Conservation (phyloP, 257 asterid genomes). For the Fraxinus pennsylvanica region DNA sequence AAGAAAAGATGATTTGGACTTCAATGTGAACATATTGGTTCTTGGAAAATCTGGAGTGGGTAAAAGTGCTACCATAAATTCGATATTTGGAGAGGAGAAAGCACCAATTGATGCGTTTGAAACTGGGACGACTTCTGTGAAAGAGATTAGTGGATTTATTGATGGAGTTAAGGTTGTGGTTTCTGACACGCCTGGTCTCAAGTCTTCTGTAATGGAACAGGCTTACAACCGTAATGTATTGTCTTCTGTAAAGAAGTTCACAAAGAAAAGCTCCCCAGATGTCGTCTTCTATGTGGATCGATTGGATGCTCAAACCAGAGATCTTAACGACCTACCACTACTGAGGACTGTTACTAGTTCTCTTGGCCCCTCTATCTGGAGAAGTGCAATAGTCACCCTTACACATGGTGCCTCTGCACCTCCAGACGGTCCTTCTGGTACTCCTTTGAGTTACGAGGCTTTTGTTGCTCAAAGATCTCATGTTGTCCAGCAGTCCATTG, state of each 20-base stretch:
- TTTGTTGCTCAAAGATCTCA: conserved; percentile 90
- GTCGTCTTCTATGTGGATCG: conserved; percentile 88
- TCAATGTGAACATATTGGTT: conserved; percentile 73
- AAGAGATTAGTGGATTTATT: conserved; percentile 52
- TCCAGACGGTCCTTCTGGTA: conserved; percentile 90
- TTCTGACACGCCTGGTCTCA: conserved; percentile 88
- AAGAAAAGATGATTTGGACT: conserved; percentile 56
- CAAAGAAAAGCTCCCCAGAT: conserved; percentile 78
- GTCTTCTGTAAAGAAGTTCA: conserved; percentile 60
- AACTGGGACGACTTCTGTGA: conserved; percentile 60
- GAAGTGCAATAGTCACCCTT: conserved; percentile 81
- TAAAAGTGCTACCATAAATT: conserved; percentile 87
- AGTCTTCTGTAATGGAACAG: conserved; percentile 75
- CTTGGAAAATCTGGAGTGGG: conserved; percentile 96
- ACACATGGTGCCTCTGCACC: conserved; percentile 96
- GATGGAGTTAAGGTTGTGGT: conserved; percentile 79
- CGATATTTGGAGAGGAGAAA: conserved; percentile 78
- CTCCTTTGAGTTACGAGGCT: conserved; percentile 80
- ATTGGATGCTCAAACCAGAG: conserved; percentile 82
- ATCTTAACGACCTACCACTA: conserved; percentile 84
- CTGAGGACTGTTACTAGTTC: conserved; percentile 62
- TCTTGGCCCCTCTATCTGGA: conserved; percentile 81
- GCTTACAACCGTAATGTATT: conserved; percentile 58
- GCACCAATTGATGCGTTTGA: conserved; percentile 68
- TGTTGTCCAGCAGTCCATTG: conserved; percentile 84